Evolutionary conservation across 164 flowering plant genomes (phyloP).

Genomic region (Tinospora cordifolia): DNA sequence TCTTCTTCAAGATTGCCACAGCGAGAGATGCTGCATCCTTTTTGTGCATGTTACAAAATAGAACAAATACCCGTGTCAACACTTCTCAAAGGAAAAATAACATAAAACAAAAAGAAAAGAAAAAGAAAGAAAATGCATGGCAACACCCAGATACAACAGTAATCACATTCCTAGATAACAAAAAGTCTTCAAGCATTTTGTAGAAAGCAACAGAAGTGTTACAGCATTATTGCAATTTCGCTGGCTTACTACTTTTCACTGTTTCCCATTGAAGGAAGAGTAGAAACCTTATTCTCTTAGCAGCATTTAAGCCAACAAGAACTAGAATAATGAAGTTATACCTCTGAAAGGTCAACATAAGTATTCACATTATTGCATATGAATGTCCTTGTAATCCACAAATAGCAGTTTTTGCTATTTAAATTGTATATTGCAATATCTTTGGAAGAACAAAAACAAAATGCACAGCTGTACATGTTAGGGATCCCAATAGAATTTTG

Average conservation of each 20-base stretch:
- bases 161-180: not conserved
- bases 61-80: not conserved
- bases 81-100: too few relatives aligned
- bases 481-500: not conserved
- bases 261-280: not conserved
- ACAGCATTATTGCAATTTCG: not conserved
- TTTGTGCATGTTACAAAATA: constrained; percentile 7
- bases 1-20: constrained; percentile 71
- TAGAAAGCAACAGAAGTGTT: not conserved
- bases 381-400: not conserved
- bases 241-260: not conserved
- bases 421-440: not conserved
- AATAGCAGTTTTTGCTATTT: not conserved
- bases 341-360: not conserved
- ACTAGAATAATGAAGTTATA: not conserved
- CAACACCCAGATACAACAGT: not conserved
- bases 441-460: not conserved
- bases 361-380: not conserved
- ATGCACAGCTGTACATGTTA: too few relatives aligned
- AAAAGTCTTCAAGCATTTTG: not conserved
- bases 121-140: not conserved
- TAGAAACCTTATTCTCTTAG: too few relatives aligned
- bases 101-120: not conserved
- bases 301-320: not conserved
- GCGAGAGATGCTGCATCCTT: constrained; percentile 95